These are phyloP conservation scores for Smallanthus sonchifolius DNA, from an alignment of 129 eudicot genomes.

Conservation along the genomic window DNA sequence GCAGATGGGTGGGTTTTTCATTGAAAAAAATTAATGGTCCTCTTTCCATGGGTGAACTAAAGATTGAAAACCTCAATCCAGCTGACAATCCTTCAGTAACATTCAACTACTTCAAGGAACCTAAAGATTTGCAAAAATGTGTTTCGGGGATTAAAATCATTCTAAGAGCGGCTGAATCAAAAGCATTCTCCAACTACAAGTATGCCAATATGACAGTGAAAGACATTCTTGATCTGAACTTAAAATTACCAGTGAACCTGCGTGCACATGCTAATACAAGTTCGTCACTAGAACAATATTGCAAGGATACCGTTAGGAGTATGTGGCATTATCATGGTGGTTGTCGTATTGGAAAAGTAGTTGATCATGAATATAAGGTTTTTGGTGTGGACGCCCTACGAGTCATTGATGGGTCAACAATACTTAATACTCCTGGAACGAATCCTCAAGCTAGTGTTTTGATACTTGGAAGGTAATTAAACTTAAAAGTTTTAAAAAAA, in stretches of 20 bases:
- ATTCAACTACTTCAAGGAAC: slow-evolving; percentile 68
- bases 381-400: slow-evolving; percentile 57
- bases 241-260: slow-evolving; percentile 41
- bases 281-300: slow-evolving; percentile 57
- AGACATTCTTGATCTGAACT: slow-evolving; percentile 46
- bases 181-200: slow-evolving; percentile 44
- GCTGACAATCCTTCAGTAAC: slow-evolving; percentile 53
- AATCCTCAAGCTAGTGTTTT: slow-evolving; percentile 91
- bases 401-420: slow-evolving; percentile 79
- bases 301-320: slow-evolving; percentile 65
- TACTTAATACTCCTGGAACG: slow-evolving; percentile 65
- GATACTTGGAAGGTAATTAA: slow-evolving; percentile 79
- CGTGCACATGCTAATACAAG: slow-evolving; percentile 46
- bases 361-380: slow-evolving; percentile 61
- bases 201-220: slow-evolving; percentile 15
- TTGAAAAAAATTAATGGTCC: slow-evolving; percentile 70
- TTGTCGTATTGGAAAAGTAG: slow-evolving; percentile 63
- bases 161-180: slow-evolving; percentile 39
- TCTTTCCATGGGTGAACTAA: slow-evolving; percentile 52
- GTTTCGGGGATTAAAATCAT: slow-evolving; percentile 53
- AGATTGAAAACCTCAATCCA: slow-evolving; percentile 40
- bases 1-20: slow-evolving; percentile 65
- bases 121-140: slow-evolving; percentile 54
- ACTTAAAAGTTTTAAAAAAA: background rate
- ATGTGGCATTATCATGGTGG: slow-evolving; percentile 93